Percentiles rank a stretch among this genome's conserved stretches.
These are phyloP conservation scores for Colletotrichum kahawae DNA, from an alignment of 2,329 filamentous ascomycete species.

Conservation along the genomic window DNA sequence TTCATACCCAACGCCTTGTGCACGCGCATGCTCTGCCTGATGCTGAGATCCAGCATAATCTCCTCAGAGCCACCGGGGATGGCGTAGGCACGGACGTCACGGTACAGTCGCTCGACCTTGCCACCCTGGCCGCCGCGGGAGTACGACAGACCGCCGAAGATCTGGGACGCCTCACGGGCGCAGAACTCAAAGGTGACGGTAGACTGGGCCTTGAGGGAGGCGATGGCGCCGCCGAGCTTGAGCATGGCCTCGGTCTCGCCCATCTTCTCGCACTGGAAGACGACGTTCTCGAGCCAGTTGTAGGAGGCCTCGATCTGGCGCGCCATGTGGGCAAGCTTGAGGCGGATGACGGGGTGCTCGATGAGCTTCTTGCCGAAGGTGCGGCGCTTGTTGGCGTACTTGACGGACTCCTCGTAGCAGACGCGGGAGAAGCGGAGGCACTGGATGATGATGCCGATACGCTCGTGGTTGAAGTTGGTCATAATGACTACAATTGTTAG, in stretches of 20 bases:
- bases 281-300: slow-evolving; percentile 95
- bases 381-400: slow-evolving; percentile 95
- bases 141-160: slow-evolving; percentile 94
- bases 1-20: slow-evolving; percentile 96
- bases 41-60: slow-evolving; percentile 98
- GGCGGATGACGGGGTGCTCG: slow-evolving; percentile 94
- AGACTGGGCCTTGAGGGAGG: slow-evolving; percentile 89
- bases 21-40: slow-evolving; percentile 87
- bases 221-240: slow-evolving; percentile 92
- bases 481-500: slow-evolving; percentile 74
- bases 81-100: slow-evolving; percentile 94
- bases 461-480: slow-evolving; percentile 99
- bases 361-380: slow-evolving; percentile 98
- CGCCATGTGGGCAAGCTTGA: slow-evolving; percentile 98
- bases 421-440: slow-evolving; percentile 93
- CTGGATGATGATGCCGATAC: slow-evolving; percentile 98
- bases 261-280: slow-evolving; percentile 94
- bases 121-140: slow-evolving; percentile 91
- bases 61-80: slow-evolving; percentile 96
- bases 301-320: slow-evolving; percentile 97
- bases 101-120: slow-evolving; percentile 93
- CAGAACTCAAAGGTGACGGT: slow-evolving; percentile 98
- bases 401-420: slow-evolving; percentile 95
- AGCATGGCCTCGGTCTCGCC: slow-evolving; percentile 94
- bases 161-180: slow-evolving; percentile 93